phyloP scores from a whole-genome alignment of 2,329 filamentous ascomycete genomes.

The Pseudopyrenochaeta lycopersici region DNA sequence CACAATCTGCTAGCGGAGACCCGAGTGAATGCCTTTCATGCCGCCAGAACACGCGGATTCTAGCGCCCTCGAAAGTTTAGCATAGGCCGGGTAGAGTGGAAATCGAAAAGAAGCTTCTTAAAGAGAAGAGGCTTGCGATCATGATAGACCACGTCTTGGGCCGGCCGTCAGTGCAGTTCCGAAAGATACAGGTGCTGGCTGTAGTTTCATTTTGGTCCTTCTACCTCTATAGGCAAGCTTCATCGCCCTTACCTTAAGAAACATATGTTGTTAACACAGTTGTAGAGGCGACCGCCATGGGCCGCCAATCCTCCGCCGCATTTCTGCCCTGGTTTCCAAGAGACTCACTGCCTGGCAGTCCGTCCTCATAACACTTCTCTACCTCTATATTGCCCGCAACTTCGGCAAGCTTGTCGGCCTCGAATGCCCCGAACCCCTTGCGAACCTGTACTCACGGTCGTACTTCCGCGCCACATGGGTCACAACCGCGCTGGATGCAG shows the following conservation, averaged over 20 bases:
- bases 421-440: slow-evolving; percentile 90
- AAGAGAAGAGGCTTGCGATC: slow-evolving; percentile 3
- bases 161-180: slow-evolving; percentile 87
- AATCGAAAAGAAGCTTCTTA: background rate
- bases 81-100: slow-evolving; percentile 5
- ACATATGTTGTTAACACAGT: slow-evolving; percentile 20
- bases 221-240: slow-evolving; percentile 76
- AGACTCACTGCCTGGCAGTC: slow-evolving; percentile 89
- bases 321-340: slow-evolving; percentile 76
- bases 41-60: slow-evolving; percentile 10
- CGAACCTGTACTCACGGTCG: slow-evolving; percentile 89
- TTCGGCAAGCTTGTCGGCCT: slow-evolving; percentile 92
- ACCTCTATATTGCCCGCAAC: slow-evolving; percentile 90
- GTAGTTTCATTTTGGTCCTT: slow-evolving; percentile 91
- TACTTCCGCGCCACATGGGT: slow-evolving; percentile 99
- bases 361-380: slow-evolving; percentile 85
- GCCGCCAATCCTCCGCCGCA: slow-evolving; percentile 74
- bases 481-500: slow-evolving; percentile 90
- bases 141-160: slow-evolving; percentile 85
- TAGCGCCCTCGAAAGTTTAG: background rate
- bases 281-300: slow-evolving; percentile 84
- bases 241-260: background rate
- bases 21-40: slow-evolving; percentile 22
- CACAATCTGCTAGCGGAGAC: slow-evolving; percentile 2
- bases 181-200: slow-evolving; percentile 89